These are phyloP conservation scores for Penicillium egyptiacum DNA, from an alignment of 495 filamentous ascomycete species.

Conservation along the genomic window DNA sequence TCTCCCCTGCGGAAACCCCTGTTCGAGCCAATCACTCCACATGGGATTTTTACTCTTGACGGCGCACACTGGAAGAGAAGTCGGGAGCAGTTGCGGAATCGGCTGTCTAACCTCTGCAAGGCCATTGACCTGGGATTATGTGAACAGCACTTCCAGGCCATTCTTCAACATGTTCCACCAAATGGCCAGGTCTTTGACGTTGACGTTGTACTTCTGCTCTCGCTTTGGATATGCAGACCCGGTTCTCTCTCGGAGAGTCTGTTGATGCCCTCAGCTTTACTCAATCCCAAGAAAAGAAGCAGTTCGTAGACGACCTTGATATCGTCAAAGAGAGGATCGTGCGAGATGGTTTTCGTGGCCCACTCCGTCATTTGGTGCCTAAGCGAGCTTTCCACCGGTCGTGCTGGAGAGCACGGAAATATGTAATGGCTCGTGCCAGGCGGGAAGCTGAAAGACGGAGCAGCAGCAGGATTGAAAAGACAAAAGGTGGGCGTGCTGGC, in stretches of 20 bases:
- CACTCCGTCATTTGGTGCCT: not conserved
- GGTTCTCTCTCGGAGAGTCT: constrained; percentile 19
- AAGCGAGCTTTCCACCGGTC: not conserved
- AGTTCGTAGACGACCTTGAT: constrained; percentile 14
- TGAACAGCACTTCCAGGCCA: constrained; percentile 9
- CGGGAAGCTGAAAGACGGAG: not conserved
- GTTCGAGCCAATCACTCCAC: constrained; percentile 21
- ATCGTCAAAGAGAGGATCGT: constrained; percentile 1
- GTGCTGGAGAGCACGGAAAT: not conserved
- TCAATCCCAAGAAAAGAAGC: constrained; percentile 17
- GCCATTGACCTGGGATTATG: constrained; percentile 14
- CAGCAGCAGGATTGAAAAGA: not conserved
- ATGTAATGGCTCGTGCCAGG: not conserved
- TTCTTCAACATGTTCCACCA: not conserved
- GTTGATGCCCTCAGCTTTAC: constrained; percentile 13
- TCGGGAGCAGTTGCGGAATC: constrained; percentile 15
- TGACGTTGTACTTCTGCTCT: constrained; percentile 12
- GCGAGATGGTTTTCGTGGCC: constrained; percentile 1
- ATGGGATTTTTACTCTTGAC: constrained; percentile 24
- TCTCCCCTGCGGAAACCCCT: constrained; percentile 17
- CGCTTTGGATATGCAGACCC: constrained; percentile 16
- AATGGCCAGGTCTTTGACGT: constrained; percentile 15
- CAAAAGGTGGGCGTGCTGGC: too few species aligned
- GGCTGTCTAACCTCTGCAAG: constrained; percentile 16
- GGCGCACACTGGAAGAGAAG: constrained; percentile 17